Evolutionary conservation across 306 rosid species (phyloP).

Genomic region (Cucurbita argyrosperma): DNA sequence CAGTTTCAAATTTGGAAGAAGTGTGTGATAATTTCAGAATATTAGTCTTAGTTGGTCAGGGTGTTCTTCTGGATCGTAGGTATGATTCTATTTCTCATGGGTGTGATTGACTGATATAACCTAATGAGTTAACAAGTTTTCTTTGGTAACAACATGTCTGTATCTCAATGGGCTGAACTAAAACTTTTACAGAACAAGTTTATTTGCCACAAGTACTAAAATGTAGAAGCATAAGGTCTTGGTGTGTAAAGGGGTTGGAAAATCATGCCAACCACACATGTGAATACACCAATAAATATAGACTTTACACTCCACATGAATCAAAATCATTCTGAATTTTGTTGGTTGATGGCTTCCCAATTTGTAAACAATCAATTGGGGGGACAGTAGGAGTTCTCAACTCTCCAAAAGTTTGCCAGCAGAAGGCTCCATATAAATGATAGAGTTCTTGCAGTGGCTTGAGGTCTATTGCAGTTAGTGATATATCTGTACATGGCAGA

Average conservation of each 20-base stretch:
- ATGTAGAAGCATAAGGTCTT: conserved; percentile 9
- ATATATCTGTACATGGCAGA: conserved; percentile 72
- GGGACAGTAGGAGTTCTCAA: conserved; percentile 67
- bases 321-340: conserved; percentile 62
- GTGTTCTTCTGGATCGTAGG: not conserved
- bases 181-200: not conserved
- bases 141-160: not conserved
- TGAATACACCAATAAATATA: conserved; percentile 19
- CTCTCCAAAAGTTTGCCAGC: conserved; percentile 92
- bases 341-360: conserved; percentile 75
- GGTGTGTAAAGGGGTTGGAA: conserved; percentile 39
- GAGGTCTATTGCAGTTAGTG: conserved; percentile 58
- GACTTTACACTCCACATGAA: conserved; percentile 30
- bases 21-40: not conserved
- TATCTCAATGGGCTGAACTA: not conserved
- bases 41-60: not conserved
- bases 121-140: not conserved
- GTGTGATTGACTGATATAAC: not conserved
- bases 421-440: conserved; percentile 67
- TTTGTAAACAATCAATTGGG: conserved; percentile 64
- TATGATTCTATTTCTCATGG: not conserved
- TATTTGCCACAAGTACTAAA: not conserved
- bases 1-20: not conserved
- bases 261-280: conserved; percentile 39
- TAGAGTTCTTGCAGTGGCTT: conserved; percentile 64